These are phyloP conservation scores for Ascochyta rabiei DNA, from an alignment of 2,329 filamentous ascomycete genomes.

Conservation along the genomic window DNA sequence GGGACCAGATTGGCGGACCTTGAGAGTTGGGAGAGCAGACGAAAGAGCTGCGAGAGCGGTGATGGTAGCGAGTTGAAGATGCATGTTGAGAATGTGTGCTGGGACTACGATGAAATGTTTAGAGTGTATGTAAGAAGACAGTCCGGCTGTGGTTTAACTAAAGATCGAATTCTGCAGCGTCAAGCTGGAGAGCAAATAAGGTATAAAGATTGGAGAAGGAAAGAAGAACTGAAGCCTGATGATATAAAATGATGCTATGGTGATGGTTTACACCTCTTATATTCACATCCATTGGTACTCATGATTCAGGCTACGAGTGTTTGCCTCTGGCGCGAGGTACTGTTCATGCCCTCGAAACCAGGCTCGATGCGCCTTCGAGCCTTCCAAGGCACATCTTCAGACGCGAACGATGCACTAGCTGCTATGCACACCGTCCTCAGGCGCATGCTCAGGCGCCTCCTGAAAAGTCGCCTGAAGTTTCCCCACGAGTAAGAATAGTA, in stretches of 20 bases:
- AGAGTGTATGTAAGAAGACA: slow-evolving; percentile 21
- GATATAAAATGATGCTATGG: slow-evolving; percentile 22
- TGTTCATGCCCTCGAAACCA: slow-evolving; percentile 8
- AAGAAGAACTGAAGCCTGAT: slow-evolving; percentile 20
- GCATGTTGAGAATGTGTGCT: slow-evolving; percentile 30
- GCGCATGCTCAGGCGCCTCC: slow-evolving; percentile 2
- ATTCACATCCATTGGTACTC: not conserved
- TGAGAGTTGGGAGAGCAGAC: slow-evolving; percentile 33
- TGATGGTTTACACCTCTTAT: slow-evolving; percentile 10
- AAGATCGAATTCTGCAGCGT: slow-evolving; percentile 31
- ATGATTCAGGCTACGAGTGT: not conserved
- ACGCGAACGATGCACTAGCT: slow-evolving; percentile 19
- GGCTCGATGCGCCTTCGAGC: not conserved
- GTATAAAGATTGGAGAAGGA: slow-evolving; percentile 5
- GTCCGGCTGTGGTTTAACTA: slow-evolving; percentile 32
- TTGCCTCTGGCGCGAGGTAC: not conserved
- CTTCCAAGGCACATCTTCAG: slow-evolving; percentile 12
- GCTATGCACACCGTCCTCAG: slow-evolving; percentile 13
- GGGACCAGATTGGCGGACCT: slow-evolving; percentile 27
- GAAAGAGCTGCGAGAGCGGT: slow-evolving; percentile 36
- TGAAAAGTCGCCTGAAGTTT: slow-evolving; percentile 6
- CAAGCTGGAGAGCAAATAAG: slow-evolving; percentile 32
- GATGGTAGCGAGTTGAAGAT: slow-evolving; percentile 35
- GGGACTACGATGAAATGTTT: slow-evolving; percentile 3
- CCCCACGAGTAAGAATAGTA: slow-evolving; percentile 20